A percentile compares a stretch with the other conserved stretches of the same genome.
Evolutionary conservation across 495 filamentous ascomycete genomes (phyloP).

Genomic region (Trypethelium eluteriae): DNA sequence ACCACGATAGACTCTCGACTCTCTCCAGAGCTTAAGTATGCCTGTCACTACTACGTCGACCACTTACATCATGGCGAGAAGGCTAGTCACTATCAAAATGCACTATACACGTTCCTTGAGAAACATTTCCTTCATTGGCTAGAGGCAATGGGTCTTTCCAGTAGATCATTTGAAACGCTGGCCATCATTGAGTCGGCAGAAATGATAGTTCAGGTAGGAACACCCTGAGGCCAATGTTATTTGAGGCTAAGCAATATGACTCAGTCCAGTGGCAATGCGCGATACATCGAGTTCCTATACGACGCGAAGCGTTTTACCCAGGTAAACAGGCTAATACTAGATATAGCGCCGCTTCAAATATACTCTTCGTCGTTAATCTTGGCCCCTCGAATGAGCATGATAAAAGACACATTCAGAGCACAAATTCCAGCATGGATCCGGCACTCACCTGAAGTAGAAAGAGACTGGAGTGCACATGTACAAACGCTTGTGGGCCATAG

Average conservation of each 20-base stretch:
- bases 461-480: background rate
- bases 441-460: slow-evolving; percentile 2
- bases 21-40: slow-evolving; percentile 26
- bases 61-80: slow-evolving; percentile 24
- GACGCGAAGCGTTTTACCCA: slow-evolving; percentile 35
- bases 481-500: background rate
- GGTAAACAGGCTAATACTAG: slow-evolving; percentile 18
- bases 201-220: background rate
- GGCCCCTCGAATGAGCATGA: slow-evolving; percentile 21
- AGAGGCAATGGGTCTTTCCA: slow-evolving; percentile 15
- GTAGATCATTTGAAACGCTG: background rate
- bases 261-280: background rate
- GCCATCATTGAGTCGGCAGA: background rate
- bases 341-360: slow-evolving; percentile 27
- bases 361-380: slow-evolving; percentile 27
- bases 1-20: slow-evolving; percentile 6
- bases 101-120: slow-evolving; percentile 20
- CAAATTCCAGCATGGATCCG: slow-evolving; percentile 10
- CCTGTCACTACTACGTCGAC: slow-evolving; percentile 30
- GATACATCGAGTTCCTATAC: slow-evolving; percentile 15
- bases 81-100: slow-evolving; percentile 14
- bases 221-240: background rate
- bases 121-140: slow-evolving; percentile 26
- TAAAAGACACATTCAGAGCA: slow-evolving; percentile 20
- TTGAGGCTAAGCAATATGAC: background rate